phyloP scores from a whole-genome alignment of 1,284 basidiomycete genomes.

The Pyrrhoderma lamaoense region DNA sequence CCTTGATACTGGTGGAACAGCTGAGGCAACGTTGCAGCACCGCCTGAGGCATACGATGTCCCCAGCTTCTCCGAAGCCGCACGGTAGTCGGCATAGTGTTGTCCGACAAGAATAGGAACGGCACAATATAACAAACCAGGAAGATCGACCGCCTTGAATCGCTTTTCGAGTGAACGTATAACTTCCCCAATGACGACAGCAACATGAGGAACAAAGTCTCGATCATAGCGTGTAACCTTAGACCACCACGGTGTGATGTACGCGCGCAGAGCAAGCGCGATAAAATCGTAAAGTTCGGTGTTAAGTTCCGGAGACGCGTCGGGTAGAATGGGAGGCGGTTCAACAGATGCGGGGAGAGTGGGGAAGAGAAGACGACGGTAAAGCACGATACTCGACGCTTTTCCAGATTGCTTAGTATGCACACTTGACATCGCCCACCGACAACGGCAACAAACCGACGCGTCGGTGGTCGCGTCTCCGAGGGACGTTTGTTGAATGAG shows the following conservation, averaged over 20 bases:
- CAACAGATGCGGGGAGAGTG: slow-evolving; percentile 35
- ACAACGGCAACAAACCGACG: slow-evolving; percentile 5
- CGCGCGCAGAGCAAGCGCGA: slow-evolving; percentile 69
- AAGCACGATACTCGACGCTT: slow-evolving; percentile 34
- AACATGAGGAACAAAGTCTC: slow-evolving; percentile 69
- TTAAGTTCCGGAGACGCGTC: slow-evolving; percentile 46
- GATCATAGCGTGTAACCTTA: slow-evolving; percentile 74
- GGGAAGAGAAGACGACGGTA: slow-evolving; percentile 68
- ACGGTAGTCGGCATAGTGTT: slow-evolving; percentile 71
- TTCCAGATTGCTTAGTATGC: slow-evolving; percentile 18
- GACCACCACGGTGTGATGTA: slow-evolving; percentile 79
- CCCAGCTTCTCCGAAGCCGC: slow-evolving; percentile 51
- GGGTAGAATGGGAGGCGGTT: slow-evolving; percentile 49
- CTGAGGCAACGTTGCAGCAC: slow-evolving; percentile 48
- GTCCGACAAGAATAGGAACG: slow-evolving; percentile 54
- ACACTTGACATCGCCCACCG: slow-evolving; percentile 7
- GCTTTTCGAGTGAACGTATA: slow-evolving; percentile 52
- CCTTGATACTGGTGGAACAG: slow-evolving; percentile 74
- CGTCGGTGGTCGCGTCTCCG: no score
- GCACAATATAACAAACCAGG: slow-evolving; percentile 51
- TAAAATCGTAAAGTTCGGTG: slow-evolving; percentile 66
- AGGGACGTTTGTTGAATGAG: no score
- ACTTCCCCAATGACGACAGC: slow-evolving; percentile 50
- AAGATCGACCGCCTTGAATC: slow-evolving; percentile 49
- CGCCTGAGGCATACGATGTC: slow-evolving; percentile 62